These are phyloP conservation scores for Beauveria sp. DNA, from an alignment of 2,329 filamentous ascomycete species.

Conservation along the genomic window DNA sequence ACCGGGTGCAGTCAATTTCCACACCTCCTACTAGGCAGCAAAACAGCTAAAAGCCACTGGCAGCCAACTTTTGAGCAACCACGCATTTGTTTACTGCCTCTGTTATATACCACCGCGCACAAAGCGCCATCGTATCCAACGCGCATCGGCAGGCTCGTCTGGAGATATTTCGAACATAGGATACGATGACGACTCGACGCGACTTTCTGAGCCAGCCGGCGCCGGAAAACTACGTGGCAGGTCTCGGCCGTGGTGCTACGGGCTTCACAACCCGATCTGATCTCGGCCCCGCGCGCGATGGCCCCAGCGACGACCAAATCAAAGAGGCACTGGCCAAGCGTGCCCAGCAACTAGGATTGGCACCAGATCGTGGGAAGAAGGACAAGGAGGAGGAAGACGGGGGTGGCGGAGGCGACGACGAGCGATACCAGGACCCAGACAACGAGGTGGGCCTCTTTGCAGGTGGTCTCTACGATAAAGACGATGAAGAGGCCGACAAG, in stretches of 20 bases:
- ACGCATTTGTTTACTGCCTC: not conserved
- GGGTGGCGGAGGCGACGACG: constrained; percentile 67
- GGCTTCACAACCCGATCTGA: constrained; percentile 97
- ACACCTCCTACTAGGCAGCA: not conserved
- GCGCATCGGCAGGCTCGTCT: not conserved
- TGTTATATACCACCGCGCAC: not conserved
- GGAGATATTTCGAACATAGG: not conserved
- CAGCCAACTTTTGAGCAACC: not conserved
- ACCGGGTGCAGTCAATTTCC: not conserved
- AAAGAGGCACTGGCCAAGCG: constrained; percentile 95
- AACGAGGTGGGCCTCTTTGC: constrained; percentile 96
- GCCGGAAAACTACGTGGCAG: constrained; percentile 85
- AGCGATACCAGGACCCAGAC: constrained; percentile 89
- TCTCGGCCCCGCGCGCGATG: constrained; percentile 88
- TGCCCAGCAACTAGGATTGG: constrained; percentile 72
- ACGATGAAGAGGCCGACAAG: constrained; percentile 93
- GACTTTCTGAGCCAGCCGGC: constrained; percentile 86
- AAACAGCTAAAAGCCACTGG: not conserved
- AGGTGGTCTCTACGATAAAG: constrained; percentile 90
- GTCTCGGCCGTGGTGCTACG: constrained; percentile 93
- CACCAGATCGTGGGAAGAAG: constrained; percentile 59
- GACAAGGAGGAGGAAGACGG: constrained; percentile 61
- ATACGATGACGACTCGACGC: constrained; percentile 53
- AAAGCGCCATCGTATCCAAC: not conserved
- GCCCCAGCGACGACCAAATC: constrained; percentile 95